Conservation (phyloP, 208 protist genomes). For the Acanthamoeba healyi region DNA sequence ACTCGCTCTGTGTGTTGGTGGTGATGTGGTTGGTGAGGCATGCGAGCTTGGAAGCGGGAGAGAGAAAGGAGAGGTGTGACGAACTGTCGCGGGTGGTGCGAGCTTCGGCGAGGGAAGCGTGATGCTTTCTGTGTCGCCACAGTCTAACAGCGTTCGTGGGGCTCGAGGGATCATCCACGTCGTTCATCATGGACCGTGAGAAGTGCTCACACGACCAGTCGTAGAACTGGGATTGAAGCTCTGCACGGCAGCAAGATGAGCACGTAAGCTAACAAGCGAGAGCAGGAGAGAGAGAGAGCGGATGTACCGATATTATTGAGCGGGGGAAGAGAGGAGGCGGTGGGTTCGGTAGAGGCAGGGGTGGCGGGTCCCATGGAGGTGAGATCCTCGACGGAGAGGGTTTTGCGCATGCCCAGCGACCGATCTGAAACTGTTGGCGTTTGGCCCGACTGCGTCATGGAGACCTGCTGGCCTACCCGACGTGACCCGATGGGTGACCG, state of each 20-base stretch:
- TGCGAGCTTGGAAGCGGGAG: background rate
- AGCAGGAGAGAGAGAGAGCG: background rate
- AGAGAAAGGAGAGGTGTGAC: background rate
- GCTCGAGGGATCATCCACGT: constrained; percentile 76
- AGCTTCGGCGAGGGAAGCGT: constrained; percentile 77
- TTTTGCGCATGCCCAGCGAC: background rate
- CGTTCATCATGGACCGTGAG: constrained; percentile 37
- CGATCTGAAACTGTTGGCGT: background rate
- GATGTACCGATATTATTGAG: background rate
- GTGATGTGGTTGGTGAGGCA: background rate
- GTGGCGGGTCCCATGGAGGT: constrained; percentile 8
- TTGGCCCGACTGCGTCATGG: background rate
- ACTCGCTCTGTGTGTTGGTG: background rate
- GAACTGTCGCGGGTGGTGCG: constrained; percentile 40
- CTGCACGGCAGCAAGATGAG: background rate
- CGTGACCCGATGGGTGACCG: background rate
- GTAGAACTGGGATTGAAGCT: constrained; percentile 77
- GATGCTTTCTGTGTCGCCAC: constrained; percentile 78
- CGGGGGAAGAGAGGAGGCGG: constrained; percentile 14
- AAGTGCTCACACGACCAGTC: constrained; percentile 85
- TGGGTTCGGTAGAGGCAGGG: background rate
- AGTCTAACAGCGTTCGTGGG: constrained; percentile 74
- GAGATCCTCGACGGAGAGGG: constrained; percentile 52
- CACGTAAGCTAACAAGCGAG: background rate
- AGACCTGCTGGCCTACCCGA: background rate